phyloP scores from a whole-genome alignment of 129 eudicot species.

The Escallonia rubra region DNA sequence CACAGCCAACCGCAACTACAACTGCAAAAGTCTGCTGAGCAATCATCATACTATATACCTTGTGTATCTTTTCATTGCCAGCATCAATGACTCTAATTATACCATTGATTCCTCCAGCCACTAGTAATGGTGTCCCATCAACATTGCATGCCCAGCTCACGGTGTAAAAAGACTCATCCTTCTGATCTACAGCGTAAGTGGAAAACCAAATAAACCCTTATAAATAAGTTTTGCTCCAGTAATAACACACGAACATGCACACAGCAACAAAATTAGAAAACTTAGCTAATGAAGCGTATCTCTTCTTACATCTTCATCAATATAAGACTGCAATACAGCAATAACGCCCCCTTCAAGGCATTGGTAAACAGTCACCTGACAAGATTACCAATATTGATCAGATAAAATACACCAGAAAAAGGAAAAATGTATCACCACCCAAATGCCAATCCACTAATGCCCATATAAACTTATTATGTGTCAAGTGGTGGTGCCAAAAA shows the following conservation, averaged over 20 bases:
- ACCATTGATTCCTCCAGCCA: slow-evolving; percentile 95
- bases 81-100: slow-evolving; percentile 91
- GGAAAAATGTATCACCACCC: no score
- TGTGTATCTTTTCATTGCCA: slow-evolving; percentile 90
- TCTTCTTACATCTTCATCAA: slow-evolving; percentile 90
- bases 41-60: slow-evolving; percentile 33
- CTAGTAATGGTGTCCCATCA: slow-evolving; percentile 74
- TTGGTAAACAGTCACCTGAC: slow-evolving; percentile 89
- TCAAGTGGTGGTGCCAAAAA: no score
- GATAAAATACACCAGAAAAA: not conserved
- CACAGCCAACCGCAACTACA: not conserved
- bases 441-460: no score
- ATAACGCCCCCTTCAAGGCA: slow-evolving; percentile 93
- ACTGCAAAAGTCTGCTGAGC: not conserved
- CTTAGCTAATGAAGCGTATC: not conserved
- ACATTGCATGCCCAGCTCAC: slow-evolving; percentile 93
- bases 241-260: not conserved
- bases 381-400: slow-evolving; percentile 3
- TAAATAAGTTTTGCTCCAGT: slow-evolving; percentile 12
- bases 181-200: slow-evolving; percentile 62
- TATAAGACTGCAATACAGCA: slow-evolving; percentile 88
- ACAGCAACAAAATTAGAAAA: not conserved
- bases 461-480: no score
- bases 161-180: slow-evolving; percentile 95
- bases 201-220: slow-evolving; percentile 29